Percentiles rank a stretch among this genome's conserved stretches.
These are phyloP conservation scores for Penicillium sp. DNA, from an alignment of 2,329 filamentous ascomycete species.

Conservation along the genomic window DNA sequence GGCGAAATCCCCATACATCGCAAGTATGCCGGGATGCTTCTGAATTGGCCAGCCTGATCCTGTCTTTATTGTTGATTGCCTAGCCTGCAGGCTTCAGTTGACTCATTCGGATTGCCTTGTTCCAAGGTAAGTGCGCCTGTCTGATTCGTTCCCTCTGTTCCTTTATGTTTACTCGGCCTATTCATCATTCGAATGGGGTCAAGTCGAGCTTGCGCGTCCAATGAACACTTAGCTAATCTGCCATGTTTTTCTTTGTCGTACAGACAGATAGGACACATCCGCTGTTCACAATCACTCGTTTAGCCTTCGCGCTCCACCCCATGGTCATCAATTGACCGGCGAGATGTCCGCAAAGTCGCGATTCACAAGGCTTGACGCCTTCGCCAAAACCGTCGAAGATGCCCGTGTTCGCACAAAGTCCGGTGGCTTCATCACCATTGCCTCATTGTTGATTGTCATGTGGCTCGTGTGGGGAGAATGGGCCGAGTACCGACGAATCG, in stretches of 20 bases:
- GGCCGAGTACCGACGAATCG: slow-evolving; percentile 83
- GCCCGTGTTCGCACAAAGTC: slow-evolving; percentile 93
- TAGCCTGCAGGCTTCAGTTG: not conserved
- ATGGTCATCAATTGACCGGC: slow-evolving; percentile 33
- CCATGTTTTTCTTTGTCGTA: slow-evolving; percentile 5
- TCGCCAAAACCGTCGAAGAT: slow-evolving; percentile 99
- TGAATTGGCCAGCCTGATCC: slow-evolving; percentile 2
- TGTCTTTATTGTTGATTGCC: slow-evolving; percentile 2
- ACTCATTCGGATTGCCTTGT: slow-evolving; percentile 8
- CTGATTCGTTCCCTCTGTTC: not conserved
- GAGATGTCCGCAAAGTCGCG: slow-evolving; percentile 86
- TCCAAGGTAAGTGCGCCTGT: not conserved
- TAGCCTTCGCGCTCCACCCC: slow-evolving; percentile 12
- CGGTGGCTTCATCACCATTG: slow-evolving; percentile 90
- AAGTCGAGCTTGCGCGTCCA: slow-evolving; percentile 17
- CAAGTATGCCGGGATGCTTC: slow-evolving; percentile 6
- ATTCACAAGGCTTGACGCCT: slow-evolving; percentile 96
- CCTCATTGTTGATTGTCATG: slow-evolving; percentile 82
- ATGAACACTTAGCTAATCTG: slow-evolving; percentile 16
- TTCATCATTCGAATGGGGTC: not conserved
- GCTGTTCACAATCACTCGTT: slow-evolving; percentile 5
- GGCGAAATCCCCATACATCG: slow-evolving; percentile 21
- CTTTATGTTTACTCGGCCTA: not conserved
- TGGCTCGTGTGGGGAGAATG: slow-evolving; percentile 95
- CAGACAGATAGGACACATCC: slow-evolving; percentile 6